Percentiles rank a stretch among this genome's conserved stretches.
Evolutionary conservation across 1,139 yeast species (phyloP).

Genomic region (Pichia sp.): DNA sequence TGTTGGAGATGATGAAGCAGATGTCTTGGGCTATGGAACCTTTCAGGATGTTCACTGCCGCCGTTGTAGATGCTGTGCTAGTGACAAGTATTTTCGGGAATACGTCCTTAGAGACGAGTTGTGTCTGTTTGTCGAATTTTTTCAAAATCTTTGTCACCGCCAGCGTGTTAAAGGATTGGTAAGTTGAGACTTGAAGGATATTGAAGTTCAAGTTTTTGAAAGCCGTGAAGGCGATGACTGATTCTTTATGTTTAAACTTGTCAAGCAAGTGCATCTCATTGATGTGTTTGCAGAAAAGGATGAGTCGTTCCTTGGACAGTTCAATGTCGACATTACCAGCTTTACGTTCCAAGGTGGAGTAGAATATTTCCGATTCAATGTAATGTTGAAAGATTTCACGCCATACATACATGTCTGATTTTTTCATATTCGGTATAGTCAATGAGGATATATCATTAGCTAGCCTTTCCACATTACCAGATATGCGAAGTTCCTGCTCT

Average conservation of each 20-base stretch:
- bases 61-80: slow-evolving; percentile 14
- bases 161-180: slow-evolving; percentile 53
- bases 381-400: slow-evolving; percentile 58
- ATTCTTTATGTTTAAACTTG: slow-evolving; percentile 42
- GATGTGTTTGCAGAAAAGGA: slow-evolving; percentile 38
- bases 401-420: slow-evolving; percentile 63
- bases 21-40: slow-evolving; percentile 48
- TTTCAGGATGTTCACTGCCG: slow-evolving; percentile 31
- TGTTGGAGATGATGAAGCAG: slow-evolving; percentile 48
- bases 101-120: slow-evolving; percentile 40
- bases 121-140: slow-evolving; percentile 68
- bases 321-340: slow-evolving; percentile 34
- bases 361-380: slow-evolving; percentile 60
- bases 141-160: slow-evolving; percentile 65
- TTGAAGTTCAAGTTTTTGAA: slow-evolving; percentile 50
- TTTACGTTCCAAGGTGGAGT: slow-evolving; percentile 45
- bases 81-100: slow-evolving; percentile 39
- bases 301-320: slow-evolving; percentile 30
- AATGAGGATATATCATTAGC: slow-evolving; percentile 34
- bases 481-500: slow-evolving; percentile 39
- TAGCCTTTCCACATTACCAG: slow-evolving; percentile 37
- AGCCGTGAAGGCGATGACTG: slow-evolving; percentile 39
- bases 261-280: slow-evolving; percentile 31
- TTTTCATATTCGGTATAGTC: slow-evolving; percentile 36
- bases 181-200: slow-evolving; percentile 50